Percentiles rank a stretch among this genome's conserved stretches.
Evolutionary conservation across 2,329 filamentous ascomycete species (phyloP).

Genomic region (Fusarium setosum): DNA sequence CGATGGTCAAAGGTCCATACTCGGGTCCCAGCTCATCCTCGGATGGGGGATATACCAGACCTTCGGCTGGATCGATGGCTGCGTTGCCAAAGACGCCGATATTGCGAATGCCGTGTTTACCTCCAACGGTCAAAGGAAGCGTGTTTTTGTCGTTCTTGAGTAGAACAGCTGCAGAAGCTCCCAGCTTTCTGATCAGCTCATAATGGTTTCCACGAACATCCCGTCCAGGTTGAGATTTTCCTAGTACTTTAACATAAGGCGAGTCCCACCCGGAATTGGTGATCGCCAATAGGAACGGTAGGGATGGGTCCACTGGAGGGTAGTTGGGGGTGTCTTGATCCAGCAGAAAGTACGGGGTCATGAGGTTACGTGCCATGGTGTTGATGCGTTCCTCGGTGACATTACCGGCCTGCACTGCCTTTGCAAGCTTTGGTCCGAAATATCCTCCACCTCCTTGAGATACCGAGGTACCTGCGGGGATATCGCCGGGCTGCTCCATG

Average conservation of each 20-base stretch:
- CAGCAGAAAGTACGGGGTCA: constrained; percentile 66
- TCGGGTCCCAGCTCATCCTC: background rate
- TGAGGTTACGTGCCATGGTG: constrained; percentile 41
- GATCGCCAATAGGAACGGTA: no score
- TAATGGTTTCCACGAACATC: constrained; percentile 62
- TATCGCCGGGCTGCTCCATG: constrained; percentile 55
- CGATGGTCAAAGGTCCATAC: background rate
- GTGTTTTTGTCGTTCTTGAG: constrained; percentile 61
- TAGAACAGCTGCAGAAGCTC: constrained; percentile 64
- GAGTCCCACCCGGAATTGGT: no score
- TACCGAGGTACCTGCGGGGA: background rate
- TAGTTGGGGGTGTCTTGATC: constrained; percentile 16
- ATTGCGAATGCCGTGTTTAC: constrained; percentile 33
- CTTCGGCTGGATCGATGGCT: background rate
- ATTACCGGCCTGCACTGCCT: background rate
- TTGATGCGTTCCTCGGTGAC: constrained; percentile 51
- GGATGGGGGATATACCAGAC: constrained; percentile 50
- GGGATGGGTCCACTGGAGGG: background rate
- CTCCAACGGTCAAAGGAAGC: constrained; percentile 53
- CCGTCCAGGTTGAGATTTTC: constrained; percentile 37
- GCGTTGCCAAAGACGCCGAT: background rate
- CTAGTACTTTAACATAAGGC: no score
- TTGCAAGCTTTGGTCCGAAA: background rate
- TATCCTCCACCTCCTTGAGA: background rate
- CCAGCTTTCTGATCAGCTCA: constrained; percentile 58